Conservation (phyloP, 2,329 filamentous ascomycete genomes). For the Sporothrix dimorphospora region DNA sequence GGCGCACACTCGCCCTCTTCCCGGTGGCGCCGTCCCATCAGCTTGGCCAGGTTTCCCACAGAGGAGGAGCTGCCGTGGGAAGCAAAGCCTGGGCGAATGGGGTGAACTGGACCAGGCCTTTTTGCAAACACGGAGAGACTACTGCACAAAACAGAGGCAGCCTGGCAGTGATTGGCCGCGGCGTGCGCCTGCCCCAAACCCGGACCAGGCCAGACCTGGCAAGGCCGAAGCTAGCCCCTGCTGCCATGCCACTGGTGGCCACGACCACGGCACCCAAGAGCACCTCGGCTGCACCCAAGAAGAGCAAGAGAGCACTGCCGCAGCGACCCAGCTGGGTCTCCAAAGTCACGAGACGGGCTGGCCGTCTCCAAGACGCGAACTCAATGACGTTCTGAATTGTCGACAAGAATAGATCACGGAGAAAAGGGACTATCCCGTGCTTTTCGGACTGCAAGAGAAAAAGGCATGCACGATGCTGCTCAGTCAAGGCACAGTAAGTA, state of each 20-base stretch:
- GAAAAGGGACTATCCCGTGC: no score
- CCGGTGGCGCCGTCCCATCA: constrained; percentile 3
- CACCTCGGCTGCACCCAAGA: not conserved
- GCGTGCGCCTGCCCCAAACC: not conserved
- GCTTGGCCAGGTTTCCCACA: not conserved
- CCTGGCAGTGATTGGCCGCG: constrained; percentile 1
- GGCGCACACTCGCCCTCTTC: not conserved
- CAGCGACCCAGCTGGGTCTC: not conserved
- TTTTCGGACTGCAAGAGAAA: not conserved
- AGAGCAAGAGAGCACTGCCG: not conserved
- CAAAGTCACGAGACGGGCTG: constrained; percentile 7
- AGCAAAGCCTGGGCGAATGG: no score
- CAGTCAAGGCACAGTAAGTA: not conserved
- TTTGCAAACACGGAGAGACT: no score
- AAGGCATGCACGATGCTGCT: not conserved
- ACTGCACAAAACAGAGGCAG: constrained; percentile 4
- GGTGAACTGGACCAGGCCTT: no score
- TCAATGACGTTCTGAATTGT: not conserved
- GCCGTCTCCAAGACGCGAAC: no score
- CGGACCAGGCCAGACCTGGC: no score
- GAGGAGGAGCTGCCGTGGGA: not conserved
- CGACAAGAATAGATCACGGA: not conserved
- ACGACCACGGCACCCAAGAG: not conserved
- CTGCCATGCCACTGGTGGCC: not conserved
- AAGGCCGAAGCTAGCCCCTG: constrained; percentile 3